Percentiles rank a stretch among this genome's conserved stretches.
phyloP scores from a whole-genome alignment of 495 filamentous ascomycete species.

The Pseudomonodictys pantanalensis region DNA sequence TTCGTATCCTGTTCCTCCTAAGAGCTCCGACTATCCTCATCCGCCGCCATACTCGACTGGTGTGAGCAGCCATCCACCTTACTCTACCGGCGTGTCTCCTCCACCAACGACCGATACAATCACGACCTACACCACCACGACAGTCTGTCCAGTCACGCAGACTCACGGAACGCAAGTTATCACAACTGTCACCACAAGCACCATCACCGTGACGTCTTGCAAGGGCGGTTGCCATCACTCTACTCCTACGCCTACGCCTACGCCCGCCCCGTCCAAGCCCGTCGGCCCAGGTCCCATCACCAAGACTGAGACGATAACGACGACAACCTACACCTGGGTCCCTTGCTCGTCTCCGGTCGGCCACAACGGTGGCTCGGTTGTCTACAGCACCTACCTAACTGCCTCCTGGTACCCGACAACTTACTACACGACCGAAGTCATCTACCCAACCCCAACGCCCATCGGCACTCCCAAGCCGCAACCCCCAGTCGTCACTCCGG shows the following conservation, averaged over 20 bases:
- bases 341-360: conserved; percentile 41
- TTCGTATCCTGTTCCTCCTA: too few relatives aligned
- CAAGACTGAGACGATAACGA: conserved; percentile 28
- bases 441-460: conserved; percentile 11
- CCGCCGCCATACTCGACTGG: not conserved
- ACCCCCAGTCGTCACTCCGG: conserved; percentile 17
- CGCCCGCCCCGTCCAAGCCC: not conserved
- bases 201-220: conserved; percentile 36
- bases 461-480: not conserved
- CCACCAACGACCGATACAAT: conserved; percentile 29
- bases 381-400: conserved; percentile 41
- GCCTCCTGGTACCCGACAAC: conserved; percentile 32
- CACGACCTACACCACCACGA: conserved; percentile 37
- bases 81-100: too few relatives aligned
- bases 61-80: conserved; percentile 2
- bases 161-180: conserved; percentile 27
- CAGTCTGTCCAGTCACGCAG: conserved; percentile 33
- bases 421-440: conserved; percentile 8
- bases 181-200: conserved; percentile 30
- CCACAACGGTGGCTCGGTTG: conserved; percentile 30
- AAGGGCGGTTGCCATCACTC: conserved; percentile 32
- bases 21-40: not conserved
- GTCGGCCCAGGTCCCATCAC: not conserved
- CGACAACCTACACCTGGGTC: conserved; percentile 35
- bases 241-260: not conserved